Percentiles rank a stretch among this genome's conserved stretches.
These are phyloP conservation scores for Melanopsichium pennsylvanicum DNA, from an alignment of 1,284 basidiomycete species.

Conservation along the genomic window DNA sequence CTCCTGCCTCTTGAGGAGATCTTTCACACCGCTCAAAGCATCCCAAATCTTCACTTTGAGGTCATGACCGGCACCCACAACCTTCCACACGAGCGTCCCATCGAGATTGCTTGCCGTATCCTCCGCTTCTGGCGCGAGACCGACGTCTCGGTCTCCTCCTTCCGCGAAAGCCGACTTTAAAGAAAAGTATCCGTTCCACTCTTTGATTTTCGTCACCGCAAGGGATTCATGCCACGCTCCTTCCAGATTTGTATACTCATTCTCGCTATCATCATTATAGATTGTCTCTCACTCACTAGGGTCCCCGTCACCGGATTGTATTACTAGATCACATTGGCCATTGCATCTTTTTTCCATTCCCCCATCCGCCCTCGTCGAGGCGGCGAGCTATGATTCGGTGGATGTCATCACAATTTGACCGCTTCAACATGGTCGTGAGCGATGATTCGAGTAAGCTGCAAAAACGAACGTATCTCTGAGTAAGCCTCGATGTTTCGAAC, in stretches of 20 bases:
- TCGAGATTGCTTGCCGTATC: constrained; percentile 40
- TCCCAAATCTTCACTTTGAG: constrained; percentile 41
- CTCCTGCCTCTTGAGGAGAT: constrained; percentile 37
- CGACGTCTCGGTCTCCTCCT: constrained; percentile 22
- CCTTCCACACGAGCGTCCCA: constrained; percentile 37
- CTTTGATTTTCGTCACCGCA: constrained; percentile 1
- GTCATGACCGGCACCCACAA: constrained; percentile 44
- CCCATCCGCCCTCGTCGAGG: constrained; percentile 1
- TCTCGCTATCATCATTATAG: constrained; percentile 1
- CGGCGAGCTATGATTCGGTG: neutral
- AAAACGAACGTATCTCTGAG: too few species aligned
- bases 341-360: neutral
- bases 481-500: too few species aligned
- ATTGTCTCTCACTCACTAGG: neutral
- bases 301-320: constrained; percentile 15
- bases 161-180: constrained; percentile 40
- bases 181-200: neutral
- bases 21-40: constrained; percentile 35
- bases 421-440: too few species aligned
- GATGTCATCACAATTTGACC: too few species aligned
- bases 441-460: too few species aligned
- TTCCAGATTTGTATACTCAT: neutral
- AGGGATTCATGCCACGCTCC: constrained; percentile 7
- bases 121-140: constrained; percentile 43
- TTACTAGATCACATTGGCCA: constrained; percentile 1